These are phyloP conservation scores for Brachypodium distachyon DNA, from an alignment of 202 grass and related monocot species.

Conservation along the genomic window DNA sequence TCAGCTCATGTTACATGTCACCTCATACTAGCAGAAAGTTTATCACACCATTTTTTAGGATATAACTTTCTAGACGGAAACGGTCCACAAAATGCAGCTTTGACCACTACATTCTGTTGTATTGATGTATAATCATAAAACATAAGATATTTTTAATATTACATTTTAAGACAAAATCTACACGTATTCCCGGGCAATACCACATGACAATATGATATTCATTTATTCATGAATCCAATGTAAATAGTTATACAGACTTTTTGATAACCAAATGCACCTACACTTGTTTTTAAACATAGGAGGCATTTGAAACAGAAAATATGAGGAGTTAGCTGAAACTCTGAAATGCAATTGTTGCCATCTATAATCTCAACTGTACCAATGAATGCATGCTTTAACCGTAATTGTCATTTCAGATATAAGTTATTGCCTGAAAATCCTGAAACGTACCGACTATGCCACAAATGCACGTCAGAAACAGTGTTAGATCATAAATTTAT, in stretches of 20 bases:
- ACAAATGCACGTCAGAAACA: neutral
- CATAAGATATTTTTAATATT: neutral
- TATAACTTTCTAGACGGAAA: neutral
- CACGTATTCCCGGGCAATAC: neutral
- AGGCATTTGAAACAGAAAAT: neutral
- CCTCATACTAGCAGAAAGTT: neutral
- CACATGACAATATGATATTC: neutral
- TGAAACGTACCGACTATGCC: neutral
- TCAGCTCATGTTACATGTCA: neutral
- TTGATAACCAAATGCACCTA: neutral
- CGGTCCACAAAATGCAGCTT: neutral
- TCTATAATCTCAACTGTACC: neutral
- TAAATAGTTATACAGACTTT: neutral
- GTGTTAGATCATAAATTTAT: neutral
- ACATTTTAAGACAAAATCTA: neutral
- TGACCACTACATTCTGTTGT: neutral
- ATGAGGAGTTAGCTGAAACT: neutral
- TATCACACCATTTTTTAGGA: neutral
- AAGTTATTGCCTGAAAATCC: neutral
- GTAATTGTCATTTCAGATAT: neutral
- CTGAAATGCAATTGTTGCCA: neutral
- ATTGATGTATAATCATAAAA: neutral
- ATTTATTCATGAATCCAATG: neutral
- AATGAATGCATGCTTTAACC: neutral
- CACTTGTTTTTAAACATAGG: neutral